These are phyloP conservation scores for Lithospermum erythrorhizon DNA, from an alignment of 257 asterid genomes.

Conservation along the genomic window DNA sequence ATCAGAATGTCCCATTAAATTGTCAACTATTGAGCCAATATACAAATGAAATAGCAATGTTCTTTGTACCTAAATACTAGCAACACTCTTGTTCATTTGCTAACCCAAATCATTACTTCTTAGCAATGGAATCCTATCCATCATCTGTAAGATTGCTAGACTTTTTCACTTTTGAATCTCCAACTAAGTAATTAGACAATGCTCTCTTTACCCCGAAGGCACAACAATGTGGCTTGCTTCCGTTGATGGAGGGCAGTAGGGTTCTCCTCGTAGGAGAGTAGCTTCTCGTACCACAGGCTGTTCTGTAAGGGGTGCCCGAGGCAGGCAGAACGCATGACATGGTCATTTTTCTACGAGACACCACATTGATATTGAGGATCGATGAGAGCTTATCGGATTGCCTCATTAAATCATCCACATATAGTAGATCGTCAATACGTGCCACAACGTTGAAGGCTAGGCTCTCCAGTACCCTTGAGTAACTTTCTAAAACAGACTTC, in stretches of 20 bases:
- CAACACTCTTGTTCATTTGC: too few relatives aligned
- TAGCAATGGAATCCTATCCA: background rate
- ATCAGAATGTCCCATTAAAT: too few relatives aligned
- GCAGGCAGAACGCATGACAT: background rate
- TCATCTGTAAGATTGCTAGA: background rate
- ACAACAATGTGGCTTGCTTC: background rate
- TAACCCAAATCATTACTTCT: too few relatives aligned
- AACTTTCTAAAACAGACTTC: background rate
- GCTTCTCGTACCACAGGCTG: background rate
- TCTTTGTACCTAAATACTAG: too few relatives aligned
- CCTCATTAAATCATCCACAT: background rate
- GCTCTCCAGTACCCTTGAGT: background rate
- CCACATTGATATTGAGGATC: background rate
- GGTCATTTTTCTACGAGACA: background rate
- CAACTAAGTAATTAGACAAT: background rate
- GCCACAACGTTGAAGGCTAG: background rate
- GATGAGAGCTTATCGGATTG: background rate
- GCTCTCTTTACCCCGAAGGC: background rate
- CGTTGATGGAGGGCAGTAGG: background rate
- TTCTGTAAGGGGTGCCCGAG: background rate
- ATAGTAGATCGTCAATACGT: background rate
- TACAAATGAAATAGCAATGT: too few relatives aligned
- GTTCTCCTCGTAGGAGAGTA: background rate
- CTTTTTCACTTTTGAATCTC: background rate
- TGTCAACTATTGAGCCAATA: too few relatives aligned